Base-by-base conservation (phyloP, 306 rosid genomes). In the Lotus japonicus region DNA sequence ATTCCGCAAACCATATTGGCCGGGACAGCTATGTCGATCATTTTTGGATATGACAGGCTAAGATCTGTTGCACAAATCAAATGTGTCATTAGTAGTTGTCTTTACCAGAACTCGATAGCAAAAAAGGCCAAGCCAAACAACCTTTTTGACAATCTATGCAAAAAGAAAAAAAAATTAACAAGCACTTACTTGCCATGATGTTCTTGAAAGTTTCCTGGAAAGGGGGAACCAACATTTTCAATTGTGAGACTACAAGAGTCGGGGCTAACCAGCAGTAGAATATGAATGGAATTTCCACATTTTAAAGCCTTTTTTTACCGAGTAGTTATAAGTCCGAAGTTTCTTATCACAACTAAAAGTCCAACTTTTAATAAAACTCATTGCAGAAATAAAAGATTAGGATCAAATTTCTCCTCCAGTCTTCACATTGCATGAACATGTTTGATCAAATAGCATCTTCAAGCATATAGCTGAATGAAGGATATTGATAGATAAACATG, bases 1-100 rank as follows among this genome's bases (percentile, higher is more conserved):
- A 95, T 62, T 49, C 99, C 97, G 38, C 97, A 95, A 54, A 81
- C 88, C 91, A 95, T 53, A 66, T 95, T 95, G 2, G 91, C 89
- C 2, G 99, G 99, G 13, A 90, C 96, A 60, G 97, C 99, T 13
- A 82, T 21, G 74, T 95, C 96, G 11, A 95, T 95, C 97, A 88
- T 84, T 77, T 90, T 95, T 14, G 99, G 99, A 79, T 90, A 90
- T 11, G 97, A 6, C 17, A 95, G 83, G 26, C 87, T 95, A 68
- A 95, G 94, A 87, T 88, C 99, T 90, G 95, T 63, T 33, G 66
- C 66, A 64, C 28, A 69, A 65, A 61, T 18, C 31, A 71, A 44
- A 42, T 0, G 39, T 10, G 11, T 44, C 41, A 65, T 79, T 46
- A 68, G 53, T 31, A 70, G 16, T 60, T 57, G 19, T 31, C 43